Conservation (phyloP, 2,329 filamentous ascomycete species). For the Fusarium fracticaudum region DNA sequence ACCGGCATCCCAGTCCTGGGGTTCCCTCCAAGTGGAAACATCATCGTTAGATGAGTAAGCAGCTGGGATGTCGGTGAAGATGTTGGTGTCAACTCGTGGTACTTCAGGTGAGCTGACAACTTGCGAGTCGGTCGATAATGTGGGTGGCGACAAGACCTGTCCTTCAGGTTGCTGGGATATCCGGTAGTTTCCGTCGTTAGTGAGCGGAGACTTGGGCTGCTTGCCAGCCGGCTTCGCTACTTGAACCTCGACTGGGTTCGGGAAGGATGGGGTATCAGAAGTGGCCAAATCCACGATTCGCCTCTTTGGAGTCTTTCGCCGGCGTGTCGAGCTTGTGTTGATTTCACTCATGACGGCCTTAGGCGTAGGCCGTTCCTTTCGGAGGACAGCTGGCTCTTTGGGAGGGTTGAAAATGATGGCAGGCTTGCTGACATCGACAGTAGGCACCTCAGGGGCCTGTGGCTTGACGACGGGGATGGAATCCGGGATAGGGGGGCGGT, state of each 20-base stretch:
- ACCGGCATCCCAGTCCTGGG: conserved; percentile 70
- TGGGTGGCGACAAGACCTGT: conserved; percentile 46
- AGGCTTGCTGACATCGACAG: conserved; percentile 74
- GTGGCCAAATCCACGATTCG: conserved; percentile 73
- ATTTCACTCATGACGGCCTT: conserved; percentile 66
- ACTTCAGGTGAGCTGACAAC: conserved; percentile 37
- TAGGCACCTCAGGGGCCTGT: conserved; percentile 67
- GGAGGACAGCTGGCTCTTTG: conserved; percentile 61
- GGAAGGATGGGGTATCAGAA: conserved; percentile 51
- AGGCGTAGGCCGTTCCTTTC: conserved; percentile 67
- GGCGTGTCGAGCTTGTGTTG: conserved; percentile 67
- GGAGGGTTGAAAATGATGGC: conserved; percentile 64
- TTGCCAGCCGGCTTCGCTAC: conserved; percentile 27
- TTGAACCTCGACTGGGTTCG: conserved; percentile 44
- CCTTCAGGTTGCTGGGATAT: conserved; percentile 56
- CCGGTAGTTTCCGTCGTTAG: conserved; percentile 53
- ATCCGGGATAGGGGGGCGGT: conserved; percentile 79
- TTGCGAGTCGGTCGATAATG: conserved; percentile 46
- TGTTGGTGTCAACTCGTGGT: conserved; percentile 39
- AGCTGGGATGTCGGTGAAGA: conserved; percentile 32
- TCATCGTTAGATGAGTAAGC: conserved; percentile 25
- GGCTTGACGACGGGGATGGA: conserved; percentile 82
- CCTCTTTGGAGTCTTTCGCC: conserved; percentile 68
- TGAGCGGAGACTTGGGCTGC: conserved; percentile 32
- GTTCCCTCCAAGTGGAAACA: conserved; percentile 51